A percentile compares a stretch with the other conserved stretches of the same genome.
phyloP scores from a whole-genome alignment of 2,329 filamentous ascomycete genomes.

The Hypoxylon sp. region DNA sequence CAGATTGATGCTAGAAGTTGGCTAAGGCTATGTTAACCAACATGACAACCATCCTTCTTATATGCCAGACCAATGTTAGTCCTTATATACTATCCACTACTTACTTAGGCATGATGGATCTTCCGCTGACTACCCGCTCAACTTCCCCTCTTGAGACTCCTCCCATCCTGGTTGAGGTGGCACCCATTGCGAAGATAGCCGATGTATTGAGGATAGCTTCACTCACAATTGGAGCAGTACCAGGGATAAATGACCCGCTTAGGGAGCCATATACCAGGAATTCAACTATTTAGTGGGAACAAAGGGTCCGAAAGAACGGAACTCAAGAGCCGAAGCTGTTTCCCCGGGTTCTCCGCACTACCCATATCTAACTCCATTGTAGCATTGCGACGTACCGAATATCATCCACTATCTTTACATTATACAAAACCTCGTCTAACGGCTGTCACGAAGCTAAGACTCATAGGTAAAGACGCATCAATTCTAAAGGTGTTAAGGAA shows the following conservation, averaged over 20 bases:
- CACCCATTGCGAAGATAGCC: not conserved
- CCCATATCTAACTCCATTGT: slow-evolving; percentile 2
- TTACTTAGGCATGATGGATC: not conserved
- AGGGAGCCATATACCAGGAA: not conserved
- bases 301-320: not conserved
- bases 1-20: not conserved
- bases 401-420: not conserved
- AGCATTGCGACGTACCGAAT: not conserved
- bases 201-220: slow-evolving; percentile 16
- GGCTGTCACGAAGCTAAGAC: not conserved
- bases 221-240: slow-evolving; percentile 15
- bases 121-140: not conserved
- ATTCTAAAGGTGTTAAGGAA: not conserved
- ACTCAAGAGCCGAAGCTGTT: slow-evolving; percentile 8
- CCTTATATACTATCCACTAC: not conserved
- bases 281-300: not conserved
- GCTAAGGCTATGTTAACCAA: not conserved
- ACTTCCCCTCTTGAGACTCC: slow-evolving; percentile 21
- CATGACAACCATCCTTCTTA: not conserved
- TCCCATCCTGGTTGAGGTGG: not conserved
- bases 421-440: not conserved
- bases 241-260: slow-evolving; percentile 11
- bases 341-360: slow-evolving; percentile 30
- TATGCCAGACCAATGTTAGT: too few species aligned
- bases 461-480: not conserved